Evolutionary conservation across 768 basidiomycete species (phyloP).

Genomic region (Leccinum boreale): DNA sequence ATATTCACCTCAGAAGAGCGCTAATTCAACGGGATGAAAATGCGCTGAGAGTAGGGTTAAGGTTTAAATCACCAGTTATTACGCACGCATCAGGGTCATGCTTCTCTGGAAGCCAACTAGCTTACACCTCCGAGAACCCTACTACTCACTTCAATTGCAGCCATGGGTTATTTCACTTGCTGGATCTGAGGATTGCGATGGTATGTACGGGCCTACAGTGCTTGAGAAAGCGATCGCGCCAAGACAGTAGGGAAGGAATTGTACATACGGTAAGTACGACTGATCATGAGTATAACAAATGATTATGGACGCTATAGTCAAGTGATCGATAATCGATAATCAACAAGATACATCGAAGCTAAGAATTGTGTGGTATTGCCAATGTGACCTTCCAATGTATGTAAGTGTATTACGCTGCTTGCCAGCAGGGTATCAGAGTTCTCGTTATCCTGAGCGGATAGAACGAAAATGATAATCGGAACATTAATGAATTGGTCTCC

Average conservation of each 20-base stretch:
- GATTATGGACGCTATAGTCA: background rate
- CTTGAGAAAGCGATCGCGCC: background rate
- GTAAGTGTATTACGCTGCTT: conserved; percentile 15
- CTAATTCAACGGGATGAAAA: background rate
- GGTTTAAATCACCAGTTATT: background rate
- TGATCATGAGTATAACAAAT: background rate
- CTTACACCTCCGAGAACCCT: too few relatives aligned
- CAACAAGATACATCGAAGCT: background rate
- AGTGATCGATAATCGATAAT: conserved; percentile 2
- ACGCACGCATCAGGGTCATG: background rate
- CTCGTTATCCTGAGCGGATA: conserved; percentile 2
- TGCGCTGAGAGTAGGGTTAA: background rate
- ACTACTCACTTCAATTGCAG: background rate
- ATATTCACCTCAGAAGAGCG: background rate
- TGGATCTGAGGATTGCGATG: background rate
- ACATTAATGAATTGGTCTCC: conserved; percentile 43
- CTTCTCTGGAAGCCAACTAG: background rate
- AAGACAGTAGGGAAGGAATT: background rate
- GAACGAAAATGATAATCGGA: conserved; percentile 2
- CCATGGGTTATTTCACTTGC: background rate
- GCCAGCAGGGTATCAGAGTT: conserved; percentile 23
- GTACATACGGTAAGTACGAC: background rate
- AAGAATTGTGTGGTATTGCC: conserved; percentile 5
- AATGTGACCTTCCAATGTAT: conserved; percentile 9
- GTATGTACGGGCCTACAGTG: background rate